Conservation (phyloP, 78 protist genomes). For the Andalucia godoyi region DNA sequence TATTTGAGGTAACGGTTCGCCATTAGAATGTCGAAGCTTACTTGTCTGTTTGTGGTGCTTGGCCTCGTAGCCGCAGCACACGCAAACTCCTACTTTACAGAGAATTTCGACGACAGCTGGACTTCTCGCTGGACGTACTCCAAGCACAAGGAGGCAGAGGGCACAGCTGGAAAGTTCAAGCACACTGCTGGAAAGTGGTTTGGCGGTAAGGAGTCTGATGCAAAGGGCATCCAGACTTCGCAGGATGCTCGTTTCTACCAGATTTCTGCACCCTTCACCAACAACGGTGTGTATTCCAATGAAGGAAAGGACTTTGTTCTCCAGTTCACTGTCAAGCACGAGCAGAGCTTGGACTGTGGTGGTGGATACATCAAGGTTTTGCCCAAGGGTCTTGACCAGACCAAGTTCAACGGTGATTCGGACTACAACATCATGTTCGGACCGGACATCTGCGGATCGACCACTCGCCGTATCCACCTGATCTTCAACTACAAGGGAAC, state of each 20-base stretch:
- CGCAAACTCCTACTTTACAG: too few relatives aligned
- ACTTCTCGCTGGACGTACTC: conserved; percentile 52
- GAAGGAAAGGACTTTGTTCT: conserved; percentile 65
- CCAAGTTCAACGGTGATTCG: conserved; percentile 66
- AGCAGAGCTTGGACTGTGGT: conserved; percentile 57
- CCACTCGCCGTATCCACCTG: conserved; percentile 61
- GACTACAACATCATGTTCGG: conserved; percentile 88
- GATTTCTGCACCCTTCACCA: conserved; percentile 45
- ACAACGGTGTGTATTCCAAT: conserved; percentile 38
- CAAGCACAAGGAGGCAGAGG: conserved; percentile 27
- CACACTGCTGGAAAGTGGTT: conserved; percentile 65
- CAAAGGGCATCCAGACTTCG: conserved; percentile 69
- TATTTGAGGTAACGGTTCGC: too few relatives aligned
- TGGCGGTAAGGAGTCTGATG: conserved; percentile 35
- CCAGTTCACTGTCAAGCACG: conserved; percentile 86
- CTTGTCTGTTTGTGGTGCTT: too few relatives aligned
- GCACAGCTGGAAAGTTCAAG: conserved; percentile 54
- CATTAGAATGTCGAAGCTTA: too few relatives aligned
- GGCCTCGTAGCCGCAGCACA: too few relatives aligned
- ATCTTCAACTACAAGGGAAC: conserved; percentile 80
- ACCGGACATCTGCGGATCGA: conserved; percentile 86
- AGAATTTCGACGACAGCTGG: too few relatives aligned
- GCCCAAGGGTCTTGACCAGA: conserved; percentile 46
- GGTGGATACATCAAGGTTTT: conserved; percentile 90
- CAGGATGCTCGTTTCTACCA: conserved; percentile 77